A percentile compares a stretch with the other conserved stretches of the same genome.
Evolutionary conservation across 179 eudicot species (phyloP).

Genomic region (Carnegiea gigantea): DNA sequence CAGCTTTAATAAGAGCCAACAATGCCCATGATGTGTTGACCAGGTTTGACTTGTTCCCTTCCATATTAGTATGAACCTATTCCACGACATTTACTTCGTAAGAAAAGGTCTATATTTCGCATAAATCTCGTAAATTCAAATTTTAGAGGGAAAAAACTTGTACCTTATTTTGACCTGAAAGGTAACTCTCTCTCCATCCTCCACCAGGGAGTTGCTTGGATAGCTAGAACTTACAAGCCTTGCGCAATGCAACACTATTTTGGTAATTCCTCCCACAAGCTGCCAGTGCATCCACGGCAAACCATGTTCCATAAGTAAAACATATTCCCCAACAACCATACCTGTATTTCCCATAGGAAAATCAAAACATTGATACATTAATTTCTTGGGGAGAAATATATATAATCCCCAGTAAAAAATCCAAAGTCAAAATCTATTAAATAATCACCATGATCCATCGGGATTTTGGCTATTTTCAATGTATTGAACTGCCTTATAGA

Average conservation of each 20-base stretch:
- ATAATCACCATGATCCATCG: slow-evolving; percentile 43
- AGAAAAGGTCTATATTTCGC: no score
- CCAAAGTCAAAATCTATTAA: neutral
- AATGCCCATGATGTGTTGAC: slow-evolving; percentile 78
- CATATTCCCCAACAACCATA: slow-evolving; percentile 43
- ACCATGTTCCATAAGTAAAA: slow-evolving; percentile 45
- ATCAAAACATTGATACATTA: no score
- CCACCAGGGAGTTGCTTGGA: slow-evolving; percentile 44
- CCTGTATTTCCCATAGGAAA: slow-evolving; percentile 17
- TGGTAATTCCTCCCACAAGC: slow-evolving; percentile 25
- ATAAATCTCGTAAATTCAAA: no score
- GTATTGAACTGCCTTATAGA: slow-evolving; percentile 28
- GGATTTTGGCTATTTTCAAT: slow-evolving; percentile 30
- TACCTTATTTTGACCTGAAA: slow-evolving; percentile 41
- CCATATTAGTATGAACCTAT: slow-evolving; percentile 53
- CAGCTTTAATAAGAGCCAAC: slow-evolving; percentile 64
- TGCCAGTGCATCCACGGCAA: slow-evolving; percentile 36
- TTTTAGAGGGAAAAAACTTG: neutral
- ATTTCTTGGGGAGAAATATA: neutral
- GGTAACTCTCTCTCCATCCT: slow-evolving; percentile 48
- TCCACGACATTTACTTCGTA: neutral
- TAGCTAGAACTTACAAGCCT: slow-evolving; percentile 37
- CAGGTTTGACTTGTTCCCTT: slow-evolving; percentile 55
- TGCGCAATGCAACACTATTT: slow-evolving; percentile 31
- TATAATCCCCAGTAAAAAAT: neutral